Conservation (phyloP, 2,329 filamentous ascomycete genomes). For the Fusarium praegraminearum region DNA sequence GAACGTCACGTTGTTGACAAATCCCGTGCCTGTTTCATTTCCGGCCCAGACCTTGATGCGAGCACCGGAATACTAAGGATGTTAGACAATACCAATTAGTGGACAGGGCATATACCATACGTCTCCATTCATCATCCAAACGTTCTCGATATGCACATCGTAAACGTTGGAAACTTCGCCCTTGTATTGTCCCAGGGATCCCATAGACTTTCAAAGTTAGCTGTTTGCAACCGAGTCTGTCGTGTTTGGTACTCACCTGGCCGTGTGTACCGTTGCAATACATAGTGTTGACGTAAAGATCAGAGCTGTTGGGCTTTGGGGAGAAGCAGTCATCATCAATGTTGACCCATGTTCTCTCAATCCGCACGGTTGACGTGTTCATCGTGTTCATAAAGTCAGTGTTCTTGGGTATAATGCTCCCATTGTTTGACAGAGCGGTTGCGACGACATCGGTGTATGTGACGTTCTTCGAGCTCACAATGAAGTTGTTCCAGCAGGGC, state of each 20-base stretch:
- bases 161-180: neutral
- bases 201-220: neutral
- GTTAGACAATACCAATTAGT: neutral
- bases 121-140: neutral
- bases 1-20: neutral
- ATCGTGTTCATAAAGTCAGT: neutral
- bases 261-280: neutral
- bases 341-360: neutral
- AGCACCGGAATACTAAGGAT: neutral
- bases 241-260: neutral
- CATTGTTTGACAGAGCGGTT: neutral
- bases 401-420: neutral
- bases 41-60: neutral
- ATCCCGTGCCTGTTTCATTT: neutral
- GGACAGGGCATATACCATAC: neutral
- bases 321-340: neutral
- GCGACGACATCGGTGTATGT: neutral
- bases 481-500: neutral
- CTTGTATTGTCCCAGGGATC: neutral
- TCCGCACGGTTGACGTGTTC: neutral
- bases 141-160: neutral
- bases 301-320: neutral
- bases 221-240: neutral
- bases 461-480: neutral
- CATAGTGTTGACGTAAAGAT: neutral